phyloP scores from a whole-genome alignment of 2,329 filamentous ascomycete genomes.

The Stagonosporopsis vannaccii region DNA sequence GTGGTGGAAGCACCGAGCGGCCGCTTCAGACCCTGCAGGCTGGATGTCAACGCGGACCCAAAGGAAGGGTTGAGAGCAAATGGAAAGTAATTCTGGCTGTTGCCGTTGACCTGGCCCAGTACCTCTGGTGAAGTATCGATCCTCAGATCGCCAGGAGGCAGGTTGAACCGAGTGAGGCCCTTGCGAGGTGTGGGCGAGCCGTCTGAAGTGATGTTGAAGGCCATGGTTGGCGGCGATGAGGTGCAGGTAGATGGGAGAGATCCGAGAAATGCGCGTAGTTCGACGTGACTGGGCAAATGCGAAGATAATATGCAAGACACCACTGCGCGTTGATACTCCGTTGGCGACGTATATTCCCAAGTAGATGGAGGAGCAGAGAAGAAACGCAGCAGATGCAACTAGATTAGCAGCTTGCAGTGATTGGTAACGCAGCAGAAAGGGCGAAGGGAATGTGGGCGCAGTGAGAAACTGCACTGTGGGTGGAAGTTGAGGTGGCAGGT shows the following conservation, averaged over 20 bases:
- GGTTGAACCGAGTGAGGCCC: slow-evolving; percentile 35
- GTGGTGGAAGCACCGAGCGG: slow-evolving; percentile 49
- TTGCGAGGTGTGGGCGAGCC: slow-evolving; percentile 54
- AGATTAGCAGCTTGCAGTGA: slow-evolving; percentile 28
- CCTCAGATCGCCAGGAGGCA: slow-evolving; percentile 40
- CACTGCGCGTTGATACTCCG: slow-evolving; percentile 32
- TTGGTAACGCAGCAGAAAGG: slow-evolving; percentile 24
- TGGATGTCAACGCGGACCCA: slow-evolving; percentile 44
- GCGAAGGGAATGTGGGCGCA: slow-evolving; percentile 24
- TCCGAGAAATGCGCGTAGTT: slow-evolving; percentile 37
- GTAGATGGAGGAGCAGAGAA: slow-evolving; percentile 44
- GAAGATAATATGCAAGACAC: slow-evolving; percentile 47
- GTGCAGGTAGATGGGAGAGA: slow-evolving; percentile 43
- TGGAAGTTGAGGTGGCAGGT: slow-evolving; percentile 11
- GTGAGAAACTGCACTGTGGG: slow-evolving; percentile 18
- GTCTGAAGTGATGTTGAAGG: slow-evolving; percentile 51
- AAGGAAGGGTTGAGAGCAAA: slow-evolving; percentile 27
- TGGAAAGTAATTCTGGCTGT: slow-evolving; percentile 31
- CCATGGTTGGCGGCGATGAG: slow-evolving; percentile 38
- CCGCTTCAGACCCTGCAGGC: slow-evolving; percentile 49
- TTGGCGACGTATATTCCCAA: slow-evolving; percentile 48
- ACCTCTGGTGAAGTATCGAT: slow-evolving; percentile 46
- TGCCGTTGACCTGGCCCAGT: slow-evolving; percentile 46
- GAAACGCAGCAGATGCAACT: slow-evolving; percentile 34
- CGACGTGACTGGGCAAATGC: slow-evolving; percentile 39